These are phyloP conservation scores for Phytophthora sp. DNA, from an alignment of 352 stramenopile genomes.

Conservation along the genomic window DNA sequence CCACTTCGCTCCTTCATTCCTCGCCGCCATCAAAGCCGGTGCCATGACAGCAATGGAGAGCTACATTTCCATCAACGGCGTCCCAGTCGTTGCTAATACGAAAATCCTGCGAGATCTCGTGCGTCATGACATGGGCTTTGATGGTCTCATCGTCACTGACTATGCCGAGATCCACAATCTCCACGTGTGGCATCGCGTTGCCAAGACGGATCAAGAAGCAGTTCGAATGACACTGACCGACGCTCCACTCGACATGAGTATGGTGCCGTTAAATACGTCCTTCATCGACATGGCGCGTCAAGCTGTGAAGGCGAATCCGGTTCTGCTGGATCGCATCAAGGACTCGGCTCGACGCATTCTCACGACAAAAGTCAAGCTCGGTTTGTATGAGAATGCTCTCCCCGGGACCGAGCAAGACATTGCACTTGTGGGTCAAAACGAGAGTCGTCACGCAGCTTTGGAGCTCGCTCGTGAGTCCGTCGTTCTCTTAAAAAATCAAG, in stretches of 20 bases:
- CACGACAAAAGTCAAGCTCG: slow-evolving; percentile 73
- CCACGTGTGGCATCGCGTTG: slow-evolving; percentile 63
- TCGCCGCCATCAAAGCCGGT: slow-evolving; percentile 81
- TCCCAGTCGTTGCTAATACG: slow-evolving; percentile 90
- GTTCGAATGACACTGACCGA: slow-evolving; percentile 73
- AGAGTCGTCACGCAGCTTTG: slow-evolving; percentile 63
- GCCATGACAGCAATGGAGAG: slow-evolving; percentile 93
- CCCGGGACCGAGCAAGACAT: slow-evolving; percentile 52
- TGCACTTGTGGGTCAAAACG: slow-evolving; percentile 49
- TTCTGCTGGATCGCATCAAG: slow-evolving; percentile 53
- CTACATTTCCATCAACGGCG: slow-evolving; percentile 93
- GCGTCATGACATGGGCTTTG: slow-evolving; percentile 85
- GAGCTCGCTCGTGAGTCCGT: slow-evolving; percentile 82
- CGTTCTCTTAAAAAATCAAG: slow-evolving; percentile 86
- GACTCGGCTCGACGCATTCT: slow-evolving; percentile 70
- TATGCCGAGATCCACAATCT: slow-evolving; percentile 94
- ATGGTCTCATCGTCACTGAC: slow-evolving; percentile 92
- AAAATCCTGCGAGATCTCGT: slow-evolving; percentile 85
- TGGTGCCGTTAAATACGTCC: slow-evolving; percentile 69
- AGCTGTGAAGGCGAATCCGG: slow-evolving; percentile 44
- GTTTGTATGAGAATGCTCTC: slow-evolving; percentile 72
- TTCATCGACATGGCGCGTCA: slow-evolving; percentile 62
- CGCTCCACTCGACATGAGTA: slow-evolving; percentile 92
- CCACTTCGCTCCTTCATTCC: slow-evolving; percentile 85
- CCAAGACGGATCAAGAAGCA: slow-evolving; percentile 56